Percentiles rank a stretch among this genome's conserved stretches.
Conservation (phyloP, 805 yeast genomes). For the Candida namnaoensis region DNA sequence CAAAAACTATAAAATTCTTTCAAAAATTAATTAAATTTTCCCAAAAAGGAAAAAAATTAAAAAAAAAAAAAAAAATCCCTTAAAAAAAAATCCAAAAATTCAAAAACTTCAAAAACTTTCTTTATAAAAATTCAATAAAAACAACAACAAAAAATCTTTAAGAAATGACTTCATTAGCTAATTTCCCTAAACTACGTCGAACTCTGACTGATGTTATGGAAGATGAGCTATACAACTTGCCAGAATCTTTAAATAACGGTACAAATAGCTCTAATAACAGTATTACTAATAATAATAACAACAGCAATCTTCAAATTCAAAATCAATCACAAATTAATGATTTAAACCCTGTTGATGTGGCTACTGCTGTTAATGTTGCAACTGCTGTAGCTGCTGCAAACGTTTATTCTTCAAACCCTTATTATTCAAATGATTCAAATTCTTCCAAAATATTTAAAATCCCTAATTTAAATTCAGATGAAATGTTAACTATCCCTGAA, state of each 20-base stretch:
- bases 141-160: too few species aligned
- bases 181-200: slow-evolving; percentile 40
- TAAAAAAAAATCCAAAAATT: too few species aligned
- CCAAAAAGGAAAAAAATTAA: too few species aligned
- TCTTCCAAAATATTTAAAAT: too few species aligned
- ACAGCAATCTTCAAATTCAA: slow-evolving; percentile 1
- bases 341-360: background rate
- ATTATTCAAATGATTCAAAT: too few species aligned
- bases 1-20: too few species aligned
- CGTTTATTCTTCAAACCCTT: background rate
- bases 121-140: too few species aligned
- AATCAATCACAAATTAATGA: background rate
- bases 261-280: background rate
- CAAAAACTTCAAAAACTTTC: too few species aligned
- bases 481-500: slow-evolving; percentile 16
- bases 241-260: background rate
- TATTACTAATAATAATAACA: slow-evolving; percentile 7
- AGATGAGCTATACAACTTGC: slow-evolving; percentile 42
- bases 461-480: slow-evolving; percentile 10
- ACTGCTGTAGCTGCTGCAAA: background rate
- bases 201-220: slow-evolving; percentile 51
- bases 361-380: background rate
- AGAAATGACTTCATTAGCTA: slow-evolving; percentile 40
- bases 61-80: too few species aligned
- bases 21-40: too few species aligned